Evolutionary conservation across 129 eudicot genomes (phyloP).

Genomic region (Helichrysum umbraculigerum): DNA sequence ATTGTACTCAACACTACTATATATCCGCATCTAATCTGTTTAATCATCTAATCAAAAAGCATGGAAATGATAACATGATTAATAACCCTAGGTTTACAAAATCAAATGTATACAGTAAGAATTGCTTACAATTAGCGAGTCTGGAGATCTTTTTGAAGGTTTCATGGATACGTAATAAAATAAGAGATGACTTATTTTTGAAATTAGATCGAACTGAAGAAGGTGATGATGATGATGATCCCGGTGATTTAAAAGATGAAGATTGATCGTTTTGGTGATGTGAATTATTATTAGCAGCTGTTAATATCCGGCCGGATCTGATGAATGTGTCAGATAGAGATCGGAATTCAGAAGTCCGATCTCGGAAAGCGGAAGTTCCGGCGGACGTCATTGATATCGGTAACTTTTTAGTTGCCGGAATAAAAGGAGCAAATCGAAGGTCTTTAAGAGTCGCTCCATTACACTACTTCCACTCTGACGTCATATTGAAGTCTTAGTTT

Average conservation of each 20-base stretch:
- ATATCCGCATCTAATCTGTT: not conserved
- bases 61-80: conserved; percentile 2
- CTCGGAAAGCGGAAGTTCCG: conserved; percentile 57
- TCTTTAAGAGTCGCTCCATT: conserved; percentile 8
- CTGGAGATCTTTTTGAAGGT: conserved; percentile 60
- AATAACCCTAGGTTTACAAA: conserved; percentile 20
- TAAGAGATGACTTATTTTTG: conserved; percentile 66
- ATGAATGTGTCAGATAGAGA: conserved; percentile 57
- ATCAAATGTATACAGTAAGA: not conserved
- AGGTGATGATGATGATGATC: conserved; percentile 13
- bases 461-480: conserved; percentile 15
- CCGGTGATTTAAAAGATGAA: conserved; percentile 24
- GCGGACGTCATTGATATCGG: conserved; percentile 50
- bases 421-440: conserved; percentile 14
- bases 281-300: conserved; percentile 30
- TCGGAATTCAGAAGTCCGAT: conserved; percentile 77
- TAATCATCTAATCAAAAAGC: not conserved
- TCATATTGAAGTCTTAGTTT: not conserved
- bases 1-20: not conserved
- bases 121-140: conserved; percentile 52
- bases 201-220: conserved; percentile 59
- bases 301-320: conserved; percentile 43
- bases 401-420: conserved; percentile 8
- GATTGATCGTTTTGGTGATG: conserved; percentile 34
- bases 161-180: conserved; percentile 65